Evolutionary conservation across 129 eudicot species (phyloP), one percentile per base, ranked within the genome.

Genomic region (Ambrosia trifida): DNA sequence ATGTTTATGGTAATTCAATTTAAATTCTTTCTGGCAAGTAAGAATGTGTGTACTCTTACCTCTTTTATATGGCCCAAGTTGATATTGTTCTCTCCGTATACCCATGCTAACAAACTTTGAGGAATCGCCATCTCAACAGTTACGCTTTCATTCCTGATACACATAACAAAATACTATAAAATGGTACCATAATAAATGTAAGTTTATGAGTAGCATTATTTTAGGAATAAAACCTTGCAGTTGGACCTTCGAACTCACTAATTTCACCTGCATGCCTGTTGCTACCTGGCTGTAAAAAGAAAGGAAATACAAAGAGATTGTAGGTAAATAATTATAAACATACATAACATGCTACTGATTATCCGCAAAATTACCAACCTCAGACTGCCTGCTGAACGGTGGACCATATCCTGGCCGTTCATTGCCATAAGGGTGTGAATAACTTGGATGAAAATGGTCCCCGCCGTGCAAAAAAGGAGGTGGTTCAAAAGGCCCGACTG

Each of bases 41-140:
- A n/a, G 1, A 59, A 69, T n/a, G 64, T 14, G 32, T 10, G 58
- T 31, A 11, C 16, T 4, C 79, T 75, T 49, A 85, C 89, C 85
- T 81, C 79, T 49, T 76, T 64, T 35, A 85, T 81, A 18, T 85
- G 84, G 68, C 24, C 73, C 38, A 85, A 64, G 56, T 85, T 85
- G 65, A 73, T 72, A 20, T 63, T 73, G 71, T 82, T 77, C 41
- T 85, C 90, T 36, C 90, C 87, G 16, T 73, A 70, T 70, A 80
- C 53, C 6, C 16, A 69, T 50, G 78, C 79, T 47, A 85, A 74
- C 81, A 79, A 77, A 16, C 17, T 69, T 47, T 77, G 74, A 56
- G 90, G 90, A 35, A 85, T 61, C 52, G 71, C 79, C 16, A 85
- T 72, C 80, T 85, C 90, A 31, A 85, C 79, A 12, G 33, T 76